Percentiles rank a stretch among this genome's conserved stretches.
Conservation (phyloP, 2,329 filamentous ascomycete species). For the Aspergillus novoparasiticus region DNA sequence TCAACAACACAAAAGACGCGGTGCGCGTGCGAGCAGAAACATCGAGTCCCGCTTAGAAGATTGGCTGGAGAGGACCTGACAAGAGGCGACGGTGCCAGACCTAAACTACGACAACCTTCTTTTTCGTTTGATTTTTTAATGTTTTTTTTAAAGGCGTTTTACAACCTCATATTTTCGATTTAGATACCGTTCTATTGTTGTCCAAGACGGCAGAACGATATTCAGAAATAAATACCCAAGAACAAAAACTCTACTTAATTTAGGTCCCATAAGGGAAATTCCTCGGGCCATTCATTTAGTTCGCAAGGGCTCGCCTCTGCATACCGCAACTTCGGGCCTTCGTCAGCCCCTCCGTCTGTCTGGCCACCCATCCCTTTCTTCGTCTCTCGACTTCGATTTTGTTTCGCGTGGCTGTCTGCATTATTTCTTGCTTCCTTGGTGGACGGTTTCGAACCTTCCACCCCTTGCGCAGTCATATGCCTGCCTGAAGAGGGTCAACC, state of each 20-base stretch:
- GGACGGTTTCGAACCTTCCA: slow-evolving; percentile 13
- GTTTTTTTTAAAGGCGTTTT: slow-evolving; percentile 2
- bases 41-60: slow-evolving; percentile 21
- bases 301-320: slow-evolving; percentile 21
- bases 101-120: slow-evolving; percentile 11
- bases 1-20: slow-evolving; percentile 39
- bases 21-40: slow-evolving; percentile 26
- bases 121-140: neutral
- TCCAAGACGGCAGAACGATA: neutral
- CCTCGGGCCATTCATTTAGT: slow-evolving; percentile 25
- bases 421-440: slow-evolving; percentile 15
- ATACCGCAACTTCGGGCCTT: slow-evolving; percentile 30
- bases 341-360: slow-evolving; percentile 18
- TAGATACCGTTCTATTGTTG: neutral
- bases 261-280: slow-evolving; percentile 23
- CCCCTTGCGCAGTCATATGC: slow-evolving; percentile 25
- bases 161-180: slow-evolving; percentile 7
- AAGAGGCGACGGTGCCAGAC: slow-evolving; percentile 12
- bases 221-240: slow-evolving; percentile 1
- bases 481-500: slow-evolving; percentile 15
- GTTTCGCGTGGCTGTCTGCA: slow-evolving; percentile 27
- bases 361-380: slow-evolving; percentile 23
- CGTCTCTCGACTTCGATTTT: slow-evolving; percentile 14
- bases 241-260: slow-evolving; percentile 13
- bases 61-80: slow-evolving; percentile 14